Evolutionary conservation across 139 green algal species (phyloP).

Genomic region (Coccomyxa sp.): DNA sequence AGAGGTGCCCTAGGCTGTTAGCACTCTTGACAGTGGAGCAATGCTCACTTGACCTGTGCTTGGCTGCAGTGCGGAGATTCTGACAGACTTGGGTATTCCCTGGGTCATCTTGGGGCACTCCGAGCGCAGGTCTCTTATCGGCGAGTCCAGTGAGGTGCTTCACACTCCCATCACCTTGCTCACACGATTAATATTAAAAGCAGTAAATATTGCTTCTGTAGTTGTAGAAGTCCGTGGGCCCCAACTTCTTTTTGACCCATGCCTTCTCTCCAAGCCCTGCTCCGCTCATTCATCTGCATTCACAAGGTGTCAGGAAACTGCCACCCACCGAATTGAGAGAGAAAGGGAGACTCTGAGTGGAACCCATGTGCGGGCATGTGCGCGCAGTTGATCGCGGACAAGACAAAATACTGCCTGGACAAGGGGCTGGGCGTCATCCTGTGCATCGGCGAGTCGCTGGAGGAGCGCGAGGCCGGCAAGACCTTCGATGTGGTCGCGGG

Average conservation of each 20-base stretch:
- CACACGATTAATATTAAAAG: no score
- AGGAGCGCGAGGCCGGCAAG: constrained; percentile 78
- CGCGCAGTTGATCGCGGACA: constrained; percentile 69
- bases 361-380: neutral
- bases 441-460: constrained; percentile 96
- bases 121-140: constrained; percentile 80
- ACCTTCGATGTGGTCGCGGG: constrained; percentile 57
- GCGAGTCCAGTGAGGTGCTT: constrained; percentile 75
- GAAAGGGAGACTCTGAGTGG: no score
- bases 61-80: constrained; percentile 49
- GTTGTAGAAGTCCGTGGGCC: no score
- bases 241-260: no score
- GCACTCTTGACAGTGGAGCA: no score
- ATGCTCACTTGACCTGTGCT: neutral
- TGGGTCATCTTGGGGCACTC: constrained; percentile 98
- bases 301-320: no score
- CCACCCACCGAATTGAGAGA: no score
- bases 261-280: no score
- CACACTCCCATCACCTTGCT: no score
- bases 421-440: constrained; percentile 79
- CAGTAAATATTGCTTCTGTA: no score
- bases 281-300: no score
- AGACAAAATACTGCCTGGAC: constrained; percentile 82
- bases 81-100: constrained; percentile 48
- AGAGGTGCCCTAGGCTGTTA: no score